Base-by-base conservation (phyloP, 176 grass and related monocot genomes). In the Hyparrhenia diplandra region DNA sequence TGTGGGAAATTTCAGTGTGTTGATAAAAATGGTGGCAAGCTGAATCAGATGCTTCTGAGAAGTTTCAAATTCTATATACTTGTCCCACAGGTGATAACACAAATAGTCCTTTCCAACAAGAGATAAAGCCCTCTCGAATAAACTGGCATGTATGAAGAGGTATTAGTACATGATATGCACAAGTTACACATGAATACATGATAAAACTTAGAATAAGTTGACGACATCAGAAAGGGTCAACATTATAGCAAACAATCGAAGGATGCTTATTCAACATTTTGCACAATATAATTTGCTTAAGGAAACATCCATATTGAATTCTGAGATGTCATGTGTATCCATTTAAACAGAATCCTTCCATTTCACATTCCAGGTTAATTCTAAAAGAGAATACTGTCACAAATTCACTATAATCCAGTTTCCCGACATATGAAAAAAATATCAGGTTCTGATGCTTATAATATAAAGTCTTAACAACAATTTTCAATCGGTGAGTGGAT, bases 101-200 rank as follows among this genome's bases (percentile, higher is more conserved):
- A 87, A 81, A 73, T 92, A 97, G 71, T 97, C 92, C 88, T 89
- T 97, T 77, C 86, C 85, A 43, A 97, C 90, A 89, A 92, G 89
- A 77, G 87, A 94, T 71, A 91, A 71, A 39, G 84, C 95, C 83
- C 92, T 90, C 74, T 89, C 88, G 45, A 88, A 94, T 83, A 97
- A 94, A 76, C 95, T 97, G 85, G 24, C 36, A 88, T 59, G 82
- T 75, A 76, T 67, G 60, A 31, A 66, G 71, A 79, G 82, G 30
- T 35, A 46, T 77, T 43, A 82, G 57, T 59, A 70, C 0, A 11
- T 10, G 21, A 79, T 35, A 36, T 39, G 71, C 21, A 86, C 18
- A 12, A 79, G 47, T 69, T 59, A 61, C 37, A n/a, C 62, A 49
- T 40, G 35, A 64, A 61, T 31, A n/a, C 62, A 49, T 40, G 35